phyloP scores from a whole-genome alignment of 1,284 basidiomycete species.

The Papiliotrema fonsecae region DNA sequence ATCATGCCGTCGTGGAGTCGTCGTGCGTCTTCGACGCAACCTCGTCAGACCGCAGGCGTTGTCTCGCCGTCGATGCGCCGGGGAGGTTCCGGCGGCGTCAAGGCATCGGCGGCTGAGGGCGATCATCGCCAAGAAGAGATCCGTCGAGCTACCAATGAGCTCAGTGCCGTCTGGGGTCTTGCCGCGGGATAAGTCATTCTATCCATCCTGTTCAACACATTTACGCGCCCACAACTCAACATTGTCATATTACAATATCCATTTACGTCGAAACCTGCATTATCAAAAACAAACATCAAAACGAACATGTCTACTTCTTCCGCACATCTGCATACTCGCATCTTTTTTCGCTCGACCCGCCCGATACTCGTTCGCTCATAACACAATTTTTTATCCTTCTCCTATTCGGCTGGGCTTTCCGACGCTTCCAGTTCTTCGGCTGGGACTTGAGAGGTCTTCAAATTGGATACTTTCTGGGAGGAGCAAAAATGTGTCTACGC shows the following conservation, averaged over 20 bases:
- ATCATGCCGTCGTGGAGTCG: constrained; percentile 29
- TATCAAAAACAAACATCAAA: too few species aligned
- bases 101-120: constrained; percentile 8
- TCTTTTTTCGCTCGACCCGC: too few species aligned
- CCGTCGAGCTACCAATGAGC: constrained; percentile 15
- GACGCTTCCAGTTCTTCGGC: too few species aligned
- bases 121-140: constrained; percentile 10
- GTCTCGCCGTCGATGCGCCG: constrained; percentile 11
- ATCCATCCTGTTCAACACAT: not conserved
- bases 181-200: constrained; percentile 8
- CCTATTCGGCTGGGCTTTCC: too few species aligned
- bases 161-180: constrained; percentile 24
- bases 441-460: too few species aligned
- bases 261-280: too few species aligned
- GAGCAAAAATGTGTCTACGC: too few species aligned
- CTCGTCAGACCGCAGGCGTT: constrained; percentile 7
- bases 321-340: too few species aligned
- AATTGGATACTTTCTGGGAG: too few species aligned
- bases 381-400: too few species aligned
- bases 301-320: too few species aligned
- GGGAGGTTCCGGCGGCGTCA: constrained; percentile 6
- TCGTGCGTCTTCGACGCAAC: constrained; percentile 3
- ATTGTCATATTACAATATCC: not conserved
- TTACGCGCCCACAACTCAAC: not conserved
- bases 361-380: too few species aligned